Evolutionary conservation across 345 rosid genomes (phyloP).

Genomic region (Camelina neglecta): DNA sequence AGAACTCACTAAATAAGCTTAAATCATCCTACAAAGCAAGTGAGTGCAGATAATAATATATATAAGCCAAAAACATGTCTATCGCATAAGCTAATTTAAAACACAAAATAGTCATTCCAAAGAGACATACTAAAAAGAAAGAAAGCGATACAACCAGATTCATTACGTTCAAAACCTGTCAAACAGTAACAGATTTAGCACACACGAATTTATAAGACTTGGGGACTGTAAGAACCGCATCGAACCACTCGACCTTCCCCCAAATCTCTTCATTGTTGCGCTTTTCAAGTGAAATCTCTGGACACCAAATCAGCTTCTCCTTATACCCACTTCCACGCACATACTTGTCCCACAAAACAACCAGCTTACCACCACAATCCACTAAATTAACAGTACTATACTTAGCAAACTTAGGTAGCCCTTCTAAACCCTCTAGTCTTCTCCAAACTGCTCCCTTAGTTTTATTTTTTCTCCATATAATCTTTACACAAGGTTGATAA

Average conservation of each 20-base stretch:
- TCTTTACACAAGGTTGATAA: not conserved
- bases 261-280: slow-evolving; percentile 48
- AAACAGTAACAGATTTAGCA: slow-evolving; percentile 52
- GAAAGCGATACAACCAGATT: too few species aligned
- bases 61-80: too few species aligned
- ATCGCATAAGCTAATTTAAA: too few species aligned
- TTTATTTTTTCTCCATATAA: not conserved
- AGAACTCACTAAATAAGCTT: too few species aligned
- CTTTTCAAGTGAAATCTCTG: slow-evolving; percentile 59
- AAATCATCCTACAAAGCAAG: too few species aligned
- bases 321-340: slow-evolving; percentile 31
- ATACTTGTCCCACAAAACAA: slow-evolving; percentile 27
- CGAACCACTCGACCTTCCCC: slow-evolving; percentile 45
- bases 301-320: slow-evolving; percentile 59
- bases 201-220: slow-evolving; percentile 49
- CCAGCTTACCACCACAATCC: not conserved
- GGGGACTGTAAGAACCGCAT: slow-evolving; percentile 48
- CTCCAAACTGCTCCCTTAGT: not conserved
- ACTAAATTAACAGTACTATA: not conserved
- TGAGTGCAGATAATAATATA: too few species aligned
- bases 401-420: not conserved
- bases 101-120: too few species aligned
- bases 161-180: not conserved
- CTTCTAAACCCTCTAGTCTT: not conserved
- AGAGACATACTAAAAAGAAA: too few species aligned